Conservation (phyloP, 2,329 filamentous ascomycete genomes). For the Fusarium tricinctum region DNA sequence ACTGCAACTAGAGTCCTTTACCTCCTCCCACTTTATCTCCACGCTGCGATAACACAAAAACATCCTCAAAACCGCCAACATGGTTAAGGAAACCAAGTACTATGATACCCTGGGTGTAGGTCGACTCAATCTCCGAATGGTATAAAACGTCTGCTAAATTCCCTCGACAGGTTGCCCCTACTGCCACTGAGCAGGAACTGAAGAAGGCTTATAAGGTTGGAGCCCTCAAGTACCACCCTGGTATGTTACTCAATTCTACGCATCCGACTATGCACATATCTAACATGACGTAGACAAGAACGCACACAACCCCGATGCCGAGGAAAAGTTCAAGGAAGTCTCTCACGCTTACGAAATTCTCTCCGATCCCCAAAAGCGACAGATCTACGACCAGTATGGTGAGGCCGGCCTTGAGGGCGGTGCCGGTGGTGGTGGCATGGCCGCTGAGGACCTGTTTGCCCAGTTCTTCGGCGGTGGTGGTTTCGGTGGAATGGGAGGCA, state of each 20-base stretch:
- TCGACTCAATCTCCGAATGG: slow-evolving; percentile 32
- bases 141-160: slow-evolving; percentile 36
- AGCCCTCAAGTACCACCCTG: slow-evolving; percentile 87
- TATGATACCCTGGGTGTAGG: slow-evolving; percentile 85
- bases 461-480: slow-evolving; percentile 90
- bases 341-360: slow-evolving; percentile 96
- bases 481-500: slow-evolving; percentile 73
- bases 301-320: slow-evolving; percentile 89
- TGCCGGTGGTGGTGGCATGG: slow-evolving; percentile 85
- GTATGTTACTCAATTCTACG: slow-evolving; percentile 63
- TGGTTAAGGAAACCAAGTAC: slow-evolving; percentile 84
- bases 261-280: not conserved
- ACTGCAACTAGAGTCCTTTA: slow-evolving; percentile 26
- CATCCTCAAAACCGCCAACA: slow-evolving; percentile 59
- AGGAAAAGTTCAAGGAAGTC: slow-evolving; percentile 98
- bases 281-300: slow-evolving; percentile 83
- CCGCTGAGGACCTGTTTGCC: slow-evolving; percentile 94
- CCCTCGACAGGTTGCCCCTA: slow-evolving; percentile 75
- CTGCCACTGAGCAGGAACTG: slow-evolving; percentile 85
- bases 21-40: slow-evolving; percentile 19
- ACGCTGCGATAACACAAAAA: slow-evolving; percentile 14
- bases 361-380: slow-evolving; percentile 90
- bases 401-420: slow-evolving; percentile 96
- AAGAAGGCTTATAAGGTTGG: slow-evolving; percentile 91
- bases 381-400: slow-evolving; percentile 96